Evolutionary conservation across 345 rosid species (phyloP), one percentile per base, ranked within the genome.

Genomic region (Triadica sebifera): DNA sequence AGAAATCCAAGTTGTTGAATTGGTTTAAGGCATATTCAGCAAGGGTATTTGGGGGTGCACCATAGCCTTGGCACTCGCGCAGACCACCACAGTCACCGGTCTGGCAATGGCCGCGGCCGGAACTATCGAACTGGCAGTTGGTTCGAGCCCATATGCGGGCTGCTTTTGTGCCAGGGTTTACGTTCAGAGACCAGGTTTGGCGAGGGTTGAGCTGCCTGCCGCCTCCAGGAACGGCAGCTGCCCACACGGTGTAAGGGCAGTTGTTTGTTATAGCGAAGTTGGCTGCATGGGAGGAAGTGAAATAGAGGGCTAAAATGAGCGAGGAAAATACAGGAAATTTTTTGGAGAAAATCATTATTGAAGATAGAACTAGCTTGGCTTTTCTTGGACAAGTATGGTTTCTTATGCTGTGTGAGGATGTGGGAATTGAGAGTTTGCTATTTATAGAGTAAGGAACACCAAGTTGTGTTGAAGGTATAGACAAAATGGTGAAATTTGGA

Each of bases 121-220:
- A 61, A 4, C 22, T 71, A 8, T 77, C 79, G 9, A 77, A 77
- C 8, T 70, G 20, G 70, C 84, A 81, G 1, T 58, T 57, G 65
- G 84, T 78, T 55, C 80, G 68, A 52, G 72, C 84, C 84, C 84
- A 77, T 3, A 77, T 72, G 5, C 80, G 80, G 1, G 72, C 80
- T 34, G 49, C 25, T n/a, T 50, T 72, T 24, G 75, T 77, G 19
- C 80, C 80, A 2, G 80, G 29, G 24, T 64, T n/a, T 19, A 41
- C 67, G 7, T 12, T 41, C 4, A 77, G 65, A 39, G 76, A 55
- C 80, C 80, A 77, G 11, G 67, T 64, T 37, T 72, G 29, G 6
- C 80, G 76, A 1, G 7, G 10, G 46, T 77, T 61, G 12, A 77
- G 80, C 3, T 5, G 45, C 6, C 8, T 13, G 80, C 80, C 80